These are phyloP conservation scores for Leishmania martiniquensis DNA, from an alignment of 208 protist species.

Conservation along the genomic window DNA sequence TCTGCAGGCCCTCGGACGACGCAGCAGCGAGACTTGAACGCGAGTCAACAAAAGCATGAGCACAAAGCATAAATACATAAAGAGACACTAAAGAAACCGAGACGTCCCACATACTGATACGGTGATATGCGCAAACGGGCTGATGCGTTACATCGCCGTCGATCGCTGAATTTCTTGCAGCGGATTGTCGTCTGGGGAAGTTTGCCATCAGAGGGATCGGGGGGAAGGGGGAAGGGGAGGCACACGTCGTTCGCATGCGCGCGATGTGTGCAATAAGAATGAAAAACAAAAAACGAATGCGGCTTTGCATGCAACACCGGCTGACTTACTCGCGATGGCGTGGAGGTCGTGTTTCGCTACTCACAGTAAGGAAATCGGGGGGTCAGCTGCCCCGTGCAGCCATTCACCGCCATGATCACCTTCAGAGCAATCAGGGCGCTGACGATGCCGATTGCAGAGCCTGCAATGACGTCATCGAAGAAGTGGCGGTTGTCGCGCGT, in stretches of 20 bases:
- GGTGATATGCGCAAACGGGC: too few species aligned
- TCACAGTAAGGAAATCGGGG: constrained; percentile 1
- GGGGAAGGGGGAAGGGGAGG: too few species aligned
- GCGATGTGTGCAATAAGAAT: too few species aligned
- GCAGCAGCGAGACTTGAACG: not conserved
- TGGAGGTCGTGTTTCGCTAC: not conserved
- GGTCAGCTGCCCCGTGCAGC: constrained; percentile 8
- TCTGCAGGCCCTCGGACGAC: not conserved
- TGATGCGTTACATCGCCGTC: too few species aligned
- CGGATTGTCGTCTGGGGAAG: too few species aligned
- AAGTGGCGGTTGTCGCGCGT: constrained; percentile 84
- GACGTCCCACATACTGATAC: too few species aligned
- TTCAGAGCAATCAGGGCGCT: constrained; percentile 47
- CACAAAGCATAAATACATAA: not conserved
- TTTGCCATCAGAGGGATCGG: too few species aligned
- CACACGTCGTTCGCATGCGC: too few species aligned
- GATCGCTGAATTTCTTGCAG: too few species aligned
- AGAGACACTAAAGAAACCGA: too few species aligned
- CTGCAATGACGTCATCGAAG: constrained; percentile 82
- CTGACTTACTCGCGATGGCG: not conserved
- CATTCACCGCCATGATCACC: constrained; percentile 9
- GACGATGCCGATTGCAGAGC: constrained; percentile 39
- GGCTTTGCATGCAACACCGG: not conserved
- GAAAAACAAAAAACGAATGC: too few species aligned
- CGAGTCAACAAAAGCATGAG: too few species aligned